Evolutionary conservation across 768 basidiomycete species (phyloP), one percentile per base, ranked within the genome.

Genomic region (Pleurotus djamor): DNA sequence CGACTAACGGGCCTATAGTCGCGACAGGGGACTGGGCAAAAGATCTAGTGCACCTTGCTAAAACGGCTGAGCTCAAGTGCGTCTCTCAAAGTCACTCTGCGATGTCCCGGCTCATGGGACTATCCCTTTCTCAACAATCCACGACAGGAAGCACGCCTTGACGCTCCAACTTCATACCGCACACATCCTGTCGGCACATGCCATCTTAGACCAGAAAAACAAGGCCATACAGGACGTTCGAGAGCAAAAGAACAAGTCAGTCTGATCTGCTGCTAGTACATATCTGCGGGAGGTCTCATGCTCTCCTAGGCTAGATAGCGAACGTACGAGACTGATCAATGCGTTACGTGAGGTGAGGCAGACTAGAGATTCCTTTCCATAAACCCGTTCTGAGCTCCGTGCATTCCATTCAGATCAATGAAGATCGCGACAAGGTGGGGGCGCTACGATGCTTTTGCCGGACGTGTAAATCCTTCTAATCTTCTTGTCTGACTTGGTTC

Each of bases 1-100:
- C 52, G 14, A 61, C 68, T 47, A 47, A 47, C 36, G 62, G 65
- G 4, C 85, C 87, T n/a, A 72, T 92, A 52, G 80, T 94, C 51
- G 90, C 92, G 4, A 87, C 84, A 16, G 92, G 91, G 7, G 91
- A 93, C 71, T 94, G 92, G 92, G 92, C 90, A 32, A 89, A 88
- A 65, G 89, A 92, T 71, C 80, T 94, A 45, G 88, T 94, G 35
- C 89, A 93, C 55, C 80, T 94, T 9, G 92, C 92, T 5, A 93
- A 91, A 75, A 91, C 89, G 1, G 92, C 92, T 7, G 92, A 94
- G 69, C 80, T 94, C 67, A 94, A 94, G 92, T 94, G 70, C 65
- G 89, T 82, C 21, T 41, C 50, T 48, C 44, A 21, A 57, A 52
- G 28, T 52, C 49, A 59, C n/a, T 45, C 41, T 56, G 63, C 55